A percentile compares a stretch with the other conserved stretches of the same genome.
Evolutionary conservation across 805 yeast genomes (phyloP).

Genomic region (Nakazawaea wickerhamii): DNA sequence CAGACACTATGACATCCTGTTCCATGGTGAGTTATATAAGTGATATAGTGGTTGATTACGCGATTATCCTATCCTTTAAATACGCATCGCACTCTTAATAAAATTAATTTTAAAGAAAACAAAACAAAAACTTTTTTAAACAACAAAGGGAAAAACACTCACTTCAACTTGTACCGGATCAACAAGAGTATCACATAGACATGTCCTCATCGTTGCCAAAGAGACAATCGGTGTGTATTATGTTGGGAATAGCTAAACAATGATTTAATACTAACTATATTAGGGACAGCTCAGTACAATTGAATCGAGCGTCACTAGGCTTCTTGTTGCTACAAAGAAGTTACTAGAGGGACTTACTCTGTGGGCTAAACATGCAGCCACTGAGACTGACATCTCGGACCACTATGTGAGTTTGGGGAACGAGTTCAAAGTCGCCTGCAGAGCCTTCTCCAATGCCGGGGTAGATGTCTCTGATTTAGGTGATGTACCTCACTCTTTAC

Average conservation of each 20-base stretch:
- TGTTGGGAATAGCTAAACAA: neutral
- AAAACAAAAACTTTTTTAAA: no score
- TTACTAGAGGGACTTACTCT: constrained; percentile 78
- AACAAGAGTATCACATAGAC: neutral
- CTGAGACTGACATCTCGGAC: constrained; percentile 81
- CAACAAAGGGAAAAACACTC: no score
- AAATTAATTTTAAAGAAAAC: neutral
- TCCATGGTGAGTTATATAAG: no score
- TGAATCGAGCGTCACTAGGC: constrained; percentile 72
- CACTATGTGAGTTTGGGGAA: constrained; percentile 90
- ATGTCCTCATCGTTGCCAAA: constrained; percentile 7
- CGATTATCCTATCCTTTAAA: no score
- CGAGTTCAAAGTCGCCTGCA: constrained; percentile 81
- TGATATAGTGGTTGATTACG: no score
- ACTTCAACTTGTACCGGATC: neutral
- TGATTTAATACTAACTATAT: constrained; percentile 4
- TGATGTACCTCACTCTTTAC: constrained; percentile 79
- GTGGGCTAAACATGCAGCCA: constrained; percentile 82
- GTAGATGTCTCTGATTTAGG: constrained; percentile 80
- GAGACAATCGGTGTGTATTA: constrained; percentile 9
- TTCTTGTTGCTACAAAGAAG: constrained; percentile 84
- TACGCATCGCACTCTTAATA: neutral
- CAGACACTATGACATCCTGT: constrained; percentile 1
- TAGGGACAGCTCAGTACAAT: constrained; percentile 37
- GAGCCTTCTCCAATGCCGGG: constrained; percentile 74